Conservation (phyloP, 2,329 filamentous ascomycete species). For the Venturia pyrina region DNA sequence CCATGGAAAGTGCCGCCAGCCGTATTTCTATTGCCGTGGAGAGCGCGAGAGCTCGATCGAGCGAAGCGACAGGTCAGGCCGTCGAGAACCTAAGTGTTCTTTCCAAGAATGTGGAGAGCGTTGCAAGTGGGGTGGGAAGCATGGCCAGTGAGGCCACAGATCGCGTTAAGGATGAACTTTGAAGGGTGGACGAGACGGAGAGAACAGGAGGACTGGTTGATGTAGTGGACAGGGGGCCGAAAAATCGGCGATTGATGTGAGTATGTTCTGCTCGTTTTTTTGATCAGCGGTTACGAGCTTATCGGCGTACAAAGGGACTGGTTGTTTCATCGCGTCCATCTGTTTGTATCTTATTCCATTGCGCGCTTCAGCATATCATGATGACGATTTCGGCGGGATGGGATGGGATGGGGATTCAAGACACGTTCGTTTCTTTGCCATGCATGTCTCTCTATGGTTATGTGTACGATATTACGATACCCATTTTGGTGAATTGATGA, state of each 20-base stretch:
- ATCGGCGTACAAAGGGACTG: background rate
- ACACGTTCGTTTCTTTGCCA: background rate
- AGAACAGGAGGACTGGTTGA: background rate
- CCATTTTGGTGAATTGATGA: background rate
- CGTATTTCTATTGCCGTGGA: slow-evolving; percentile 32
- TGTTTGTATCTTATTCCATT: background rate
- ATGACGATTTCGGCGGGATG: background rate
- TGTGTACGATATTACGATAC: background rate
- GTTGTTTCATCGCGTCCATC: background rate
- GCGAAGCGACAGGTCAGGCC: slow-evolving; percentile 13
- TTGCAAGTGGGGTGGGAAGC: slow-evolving; percentile 39
- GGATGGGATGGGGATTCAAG: background rate
- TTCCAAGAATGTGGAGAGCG: slow-evolving; percentile 23
- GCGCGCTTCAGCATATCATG: background rate
- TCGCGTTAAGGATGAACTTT: slow-evolving; percentile 45
- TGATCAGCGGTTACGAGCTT: background rate
- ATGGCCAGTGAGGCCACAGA: slow-evolving; percentile 34
- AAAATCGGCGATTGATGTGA: background rate
- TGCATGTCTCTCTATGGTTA: background rate
- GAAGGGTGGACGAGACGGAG: slow-evolving; percentile 12
- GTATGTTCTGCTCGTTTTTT: background rate
- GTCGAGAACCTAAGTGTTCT: slow-evolving; percentile 21
- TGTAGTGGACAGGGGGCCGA: background rate
- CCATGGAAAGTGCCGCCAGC: slow-evolving; percentile 35
- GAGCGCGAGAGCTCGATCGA: slow-evolving; percentile 33